Base-by-base conservation (phyloP, 306 rosid species). In the Trichosanthes cucumerina region DNA sequence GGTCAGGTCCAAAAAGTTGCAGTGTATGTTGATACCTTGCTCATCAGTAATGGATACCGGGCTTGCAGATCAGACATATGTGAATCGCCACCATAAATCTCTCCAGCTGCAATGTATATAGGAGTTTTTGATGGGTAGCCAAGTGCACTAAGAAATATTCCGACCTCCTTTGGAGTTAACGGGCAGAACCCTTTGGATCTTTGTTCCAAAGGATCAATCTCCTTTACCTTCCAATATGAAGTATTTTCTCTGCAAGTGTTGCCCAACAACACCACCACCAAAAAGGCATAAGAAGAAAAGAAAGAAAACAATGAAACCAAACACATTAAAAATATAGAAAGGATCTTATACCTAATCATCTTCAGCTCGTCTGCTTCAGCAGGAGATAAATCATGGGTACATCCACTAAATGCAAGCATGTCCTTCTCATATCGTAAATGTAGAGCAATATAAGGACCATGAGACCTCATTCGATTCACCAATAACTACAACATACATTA, bases 351-450 rank as follows among this genome's bases (percentile, higher is more conserved):
- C 99, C 99, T 88, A 70, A 90, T 92, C 66, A 81, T 75, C 79
- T 86, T 79, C 65, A 95, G 90, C 79, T 95, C 98, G 23, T 92
- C 87, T 26, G 93, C 92, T 83, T 95, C 99, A 14, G 79, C 78
- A 39, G 82, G 63, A 47, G 98, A 92, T 82, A 95, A 88, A 71
- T 79, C 91, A 69, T 95, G 90, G 2, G 98, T 92, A 83, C 99
- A 95, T 50, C 99, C 99, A 80, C 99, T 95, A 85, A 95, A 95
- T 81, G 99, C 93, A 86, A 95, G 97, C 97, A 95, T 92, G 79
- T 95, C 99, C 86, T 95, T 93, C 93, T 95, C 99, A 75, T 84
- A 95, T 46, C 99, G 96, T 82, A 95, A 88, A 90, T 95, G 99
- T 80, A 95, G 80, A 56, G 99, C 90, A 75, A 95, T 91, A 52